Evolutionary conservation across 2,329 filamentous ascomycete species (phyloP), one percentile per base, ranked within the genome.

Genomic region (Stagonosporopsis rhizophila): DNA sequence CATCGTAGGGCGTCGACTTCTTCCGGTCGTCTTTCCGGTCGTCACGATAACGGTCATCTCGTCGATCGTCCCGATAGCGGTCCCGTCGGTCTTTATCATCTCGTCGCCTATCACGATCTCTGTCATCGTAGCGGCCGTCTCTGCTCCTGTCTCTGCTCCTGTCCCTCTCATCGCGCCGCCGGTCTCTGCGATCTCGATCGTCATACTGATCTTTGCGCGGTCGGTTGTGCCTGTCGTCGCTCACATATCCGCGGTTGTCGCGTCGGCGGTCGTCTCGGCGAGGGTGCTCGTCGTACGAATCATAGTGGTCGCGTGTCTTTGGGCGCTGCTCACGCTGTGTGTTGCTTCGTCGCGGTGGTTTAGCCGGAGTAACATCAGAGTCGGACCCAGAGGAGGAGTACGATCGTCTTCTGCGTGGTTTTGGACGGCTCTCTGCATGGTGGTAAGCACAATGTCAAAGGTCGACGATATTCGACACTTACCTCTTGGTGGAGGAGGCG

Each of bases 201-300:
- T 68, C 64, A 37, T 67, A 59, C 4, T 15, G 30, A 34, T 65
- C 62, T 32, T 35, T 52, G 14, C 57, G 64, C 2, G 67, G 66
- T 14, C 65, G 46, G 32, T 69, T 65, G 52, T 69, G 61, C 4
- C 65, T 62, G 54, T 64, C 59, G 44, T 69, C 67, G 42, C 62
- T 66, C 46, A 65, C 63, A 39, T 73, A 72, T 34, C 66, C 69
- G 41, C 66, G 67, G 37, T 65, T 64, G 44, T 64, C 59, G 30
- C 45, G 51, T 25, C 60, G 58, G 17, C 56, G 49, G 37, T 57
- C 54, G n/a, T 59, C 51, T 19, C 46, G 48, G 30, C 65, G 66
- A 0, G 64, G 64, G 49, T 68, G 60, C 23, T 70, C 68, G 40
- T 70, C 66, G 46, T 70, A 70, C 1, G 65, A 68, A 47, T 70